Base-by-base conservation (phyloP, 2,329 filamentous ascomycete species). In the Fusarium sp. region DNA sequence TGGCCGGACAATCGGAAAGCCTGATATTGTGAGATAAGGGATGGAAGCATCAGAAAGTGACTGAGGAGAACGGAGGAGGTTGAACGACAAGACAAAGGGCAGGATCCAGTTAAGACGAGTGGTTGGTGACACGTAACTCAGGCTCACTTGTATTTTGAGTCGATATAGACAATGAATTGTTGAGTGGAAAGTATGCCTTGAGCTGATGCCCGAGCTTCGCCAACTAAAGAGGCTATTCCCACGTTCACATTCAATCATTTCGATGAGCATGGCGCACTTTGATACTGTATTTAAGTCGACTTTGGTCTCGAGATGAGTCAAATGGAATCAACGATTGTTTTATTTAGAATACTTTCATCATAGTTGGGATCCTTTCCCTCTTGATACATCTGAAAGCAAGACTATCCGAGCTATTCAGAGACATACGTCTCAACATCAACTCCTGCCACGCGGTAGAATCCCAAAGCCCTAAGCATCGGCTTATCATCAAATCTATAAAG, bases 401-500 rank as follows among this genome's bases (percentile, higher is more conserved):
- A 10, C 6, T n/a, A 1, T 8, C 5, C 3, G 8, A 35, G 14
- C 8, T 35, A 35, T 17, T 35, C 65, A 9, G 72, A 69, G 7
- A 75, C 73, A 39, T 63, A 73, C 1, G 51, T 66, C 55, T 75
- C 73, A 3, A 69, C 47, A 41, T 72, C 64, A 18, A 66, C 54
- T 5, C 72, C 75, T 1, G 63, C 72, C 3, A 66, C 55, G 0
- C 75, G 60, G n/a, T 77, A 89, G 61, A 89, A 88, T 0, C 87
- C 88, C 38, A 90, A 76, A 0, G 84, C 80, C 17, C 80, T 83
- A 6, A 89, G 78, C 87, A 90, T 88, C 0, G 87, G 87, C 79
- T 84, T 86, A 70, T 90, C 88, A 70, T 88, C 84, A 68, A 89
- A 89, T 1, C 85, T 81, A 68, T 88, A 89, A 35, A 90, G 69